Evolutionary conservation across 108 stramenopile species (phyloP).

Genomic region (Stephanodiscus triporus): DNA sequence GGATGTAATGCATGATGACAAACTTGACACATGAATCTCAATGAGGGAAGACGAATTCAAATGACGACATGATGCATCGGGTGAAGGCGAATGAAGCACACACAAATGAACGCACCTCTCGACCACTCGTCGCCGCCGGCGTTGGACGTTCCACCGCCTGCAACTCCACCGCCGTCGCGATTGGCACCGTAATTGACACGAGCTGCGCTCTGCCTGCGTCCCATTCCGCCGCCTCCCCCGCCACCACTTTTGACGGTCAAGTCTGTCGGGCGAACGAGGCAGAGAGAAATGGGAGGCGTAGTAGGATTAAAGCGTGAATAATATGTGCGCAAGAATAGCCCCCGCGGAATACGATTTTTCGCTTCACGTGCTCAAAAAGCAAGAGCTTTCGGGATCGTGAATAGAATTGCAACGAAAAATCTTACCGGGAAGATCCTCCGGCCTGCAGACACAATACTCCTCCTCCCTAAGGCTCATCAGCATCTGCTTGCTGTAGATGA

Average conservation of each 20-base stretch:
- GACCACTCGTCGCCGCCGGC: constrained; percentile 20
- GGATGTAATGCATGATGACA: background rate
- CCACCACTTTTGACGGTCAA: constrained; percentile 27
- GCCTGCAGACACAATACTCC: constrained; percentile 41
- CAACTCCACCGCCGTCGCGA: constrained; percentile 28
- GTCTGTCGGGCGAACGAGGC: constrained; percentile 5
- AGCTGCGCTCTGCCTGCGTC: constrained; percentile 11
- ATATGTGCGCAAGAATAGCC: background rate
- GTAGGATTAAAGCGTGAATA: background rate
- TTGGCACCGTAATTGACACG: constrained; percentile 8
- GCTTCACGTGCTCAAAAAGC: background rate
- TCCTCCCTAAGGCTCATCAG: constrained; percentile 36
- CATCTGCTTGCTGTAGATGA: constrained; percentile 51
- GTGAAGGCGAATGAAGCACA: background rate
- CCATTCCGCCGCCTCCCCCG: constrained; percentile 7
- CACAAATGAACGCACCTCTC: constrained; percentile 12
- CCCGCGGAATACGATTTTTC: background rate
- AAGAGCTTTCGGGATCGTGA: background rate
- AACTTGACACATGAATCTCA: background rate
- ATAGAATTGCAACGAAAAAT: background rate
- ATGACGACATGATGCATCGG: background rate
- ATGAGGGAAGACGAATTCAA: background rate
- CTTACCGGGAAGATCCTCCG: constrained; percentile 34
- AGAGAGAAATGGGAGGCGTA: background rate
- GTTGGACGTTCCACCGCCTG: constrained; percentile 21